Base-by-base conservation (phyloP, 192 early-diverging fungal species). In the Funneliformis mosseae region DNA sequence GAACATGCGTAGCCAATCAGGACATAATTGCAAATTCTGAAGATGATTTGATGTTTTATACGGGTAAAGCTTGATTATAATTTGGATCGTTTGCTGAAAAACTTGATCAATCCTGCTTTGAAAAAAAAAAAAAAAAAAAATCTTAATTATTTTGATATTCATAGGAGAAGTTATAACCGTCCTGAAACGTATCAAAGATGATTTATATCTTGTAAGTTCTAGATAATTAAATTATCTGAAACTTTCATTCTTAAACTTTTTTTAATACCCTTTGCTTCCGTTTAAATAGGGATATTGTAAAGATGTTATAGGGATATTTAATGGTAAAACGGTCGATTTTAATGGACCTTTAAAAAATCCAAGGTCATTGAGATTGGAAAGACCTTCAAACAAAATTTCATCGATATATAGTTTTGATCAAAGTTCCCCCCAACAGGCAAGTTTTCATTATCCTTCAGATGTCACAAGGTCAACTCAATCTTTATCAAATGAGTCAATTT, bases 271-370 rank as follows among this genome's bases (percentile, higher is more conserved):
- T n/a, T n/a, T n/a, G 21, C 25, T 21, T 11, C 18, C 25, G 43
- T 81, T 46, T n/a, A 42, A 18, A 4, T 39, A 90, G 88, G 90
- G 90, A 5, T 89, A 88, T 64, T 91, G 90, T 71, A 87, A 91
- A 74, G 88, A 86, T 12, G 85, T 91, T 6, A 76, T 88, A n/a
- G 90, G 90, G 0, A 77, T 75, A 8, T 89, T 89, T 69, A 82
- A 81, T 39, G 90, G 86, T 38, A 82, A 79, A 42, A 81, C 81
- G 33, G 90, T 91, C 28, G 83, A 88, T 25, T 89, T 91, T 23
- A 71, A 50, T 55, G 39, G 43, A 9, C 25, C 77, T 45, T 33
- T 78, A 16, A 78, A 66, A 46, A 46, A 6, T 33, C 25, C n/a
- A 27, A 23, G 27, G 28, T 43, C 33, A 41, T 38, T 42, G 23